Percentiles rank a stretch among this genome's conserved stretches.
Evolutionary conservation across 1,284 basidiomycete genomes (phyloP).

Genomic region (Ustilago hordei): DNA sequence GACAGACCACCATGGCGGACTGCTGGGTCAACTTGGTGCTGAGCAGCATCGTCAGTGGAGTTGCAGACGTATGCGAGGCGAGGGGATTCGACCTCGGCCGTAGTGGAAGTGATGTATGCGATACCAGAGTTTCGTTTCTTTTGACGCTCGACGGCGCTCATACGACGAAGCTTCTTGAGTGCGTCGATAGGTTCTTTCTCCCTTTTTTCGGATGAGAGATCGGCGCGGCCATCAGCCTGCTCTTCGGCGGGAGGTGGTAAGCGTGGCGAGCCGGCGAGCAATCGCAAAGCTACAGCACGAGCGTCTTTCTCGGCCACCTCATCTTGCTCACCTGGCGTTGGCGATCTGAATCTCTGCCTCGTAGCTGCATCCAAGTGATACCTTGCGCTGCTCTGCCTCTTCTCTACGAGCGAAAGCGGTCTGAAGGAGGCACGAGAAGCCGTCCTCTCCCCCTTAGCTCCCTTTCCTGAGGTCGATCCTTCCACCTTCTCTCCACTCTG

Average conservation of each 20-base stretch:
- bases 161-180: conserved; percentile 40
- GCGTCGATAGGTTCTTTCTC: conserved; percentile 45
- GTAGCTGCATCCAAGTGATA: conserved; percentile 21
- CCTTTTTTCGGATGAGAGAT: conserved; percentile 40
- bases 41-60: neutral
- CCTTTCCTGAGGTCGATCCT: neutral
- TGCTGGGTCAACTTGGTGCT: conserved; percentile 7
- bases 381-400: conserved; percentile 36
- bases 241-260: conserved; percentile 11
- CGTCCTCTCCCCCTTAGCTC: conserved; percentile 10
- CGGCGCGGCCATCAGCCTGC: conserved; percentile 16
- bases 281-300: conserved; percentile 36
- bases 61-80: conserved; percentile 26
- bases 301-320: conserved; percentile 45
- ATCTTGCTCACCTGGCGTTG: conserved; percentile 41
- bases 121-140: conserved; percentile 48
- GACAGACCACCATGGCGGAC: conserved; percentile 26
- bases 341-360: conserved; percentile 31
- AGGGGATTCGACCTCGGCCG: conserved; percentile 12
- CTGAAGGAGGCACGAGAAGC: conserved; percentile 34
- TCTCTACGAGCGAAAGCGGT: conserved; percentile 42
- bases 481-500: conserved; percentile 9
- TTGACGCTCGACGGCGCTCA: conserved; percentile 50
- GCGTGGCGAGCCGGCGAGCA: conserved; percentile 35
- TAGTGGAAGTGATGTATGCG: conserved; percentile 40